Evolutionary conservation across 2,329 filamentous ascomycete species (phyloP).

Genomic region (Penicillium sp.): DNA sequence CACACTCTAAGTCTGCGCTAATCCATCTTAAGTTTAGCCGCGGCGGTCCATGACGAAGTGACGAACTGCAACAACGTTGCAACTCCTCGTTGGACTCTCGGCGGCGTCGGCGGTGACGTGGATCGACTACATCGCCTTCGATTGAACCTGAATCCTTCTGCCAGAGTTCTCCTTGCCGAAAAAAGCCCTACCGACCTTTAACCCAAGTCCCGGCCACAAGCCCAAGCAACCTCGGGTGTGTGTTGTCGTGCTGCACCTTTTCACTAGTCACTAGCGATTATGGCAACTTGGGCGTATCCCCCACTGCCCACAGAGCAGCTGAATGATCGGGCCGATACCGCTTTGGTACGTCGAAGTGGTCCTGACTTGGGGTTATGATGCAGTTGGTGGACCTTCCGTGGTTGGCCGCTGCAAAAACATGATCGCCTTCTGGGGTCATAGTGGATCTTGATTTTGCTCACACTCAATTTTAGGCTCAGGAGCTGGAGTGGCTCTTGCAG

Average conservation of each 20-base stretch:
- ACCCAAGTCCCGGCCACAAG: background rate
- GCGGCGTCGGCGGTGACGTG: constrained; percentile 31
- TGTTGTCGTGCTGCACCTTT: constrained; percentile 3
- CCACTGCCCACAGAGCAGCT: constrained; percentile 59
- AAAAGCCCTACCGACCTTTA: constrained; percentile 4
- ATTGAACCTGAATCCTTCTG: constrained; percentile 27
- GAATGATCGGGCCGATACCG: constrained; percentile 58
- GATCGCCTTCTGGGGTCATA: constrained; percentile 20
- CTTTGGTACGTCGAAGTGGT: constrained; percentile 52
- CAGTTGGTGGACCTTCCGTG: constrained; percentile 22
- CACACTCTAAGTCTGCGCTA: constrained; percentile 26
- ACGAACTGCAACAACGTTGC: constrained; percentile 38
- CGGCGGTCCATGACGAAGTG: constrained; percentile 41
- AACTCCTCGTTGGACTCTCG: constrained; percentile 26
- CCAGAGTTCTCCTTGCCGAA: constrained; percentile 17
- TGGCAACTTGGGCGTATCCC: constrained; percentile 69
- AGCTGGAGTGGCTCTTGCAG: constrained; percentile 68
- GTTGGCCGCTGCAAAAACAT: constrained; percentile 12
- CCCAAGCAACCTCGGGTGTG: background rate
- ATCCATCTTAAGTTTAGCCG: constrained; percentile 25
- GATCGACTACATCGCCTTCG: constrained; percentile 16
- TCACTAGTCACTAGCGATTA: constrained; percentile 36
- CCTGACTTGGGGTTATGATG: constrained; percentile 20
- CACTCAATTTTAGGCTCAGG: constrained; percentile 52
- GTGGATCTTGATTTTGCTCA: constrained; percentile 25